Conservation (phyloP, 179 eudicot species). For the Patellifolia procumbens region DNA sequence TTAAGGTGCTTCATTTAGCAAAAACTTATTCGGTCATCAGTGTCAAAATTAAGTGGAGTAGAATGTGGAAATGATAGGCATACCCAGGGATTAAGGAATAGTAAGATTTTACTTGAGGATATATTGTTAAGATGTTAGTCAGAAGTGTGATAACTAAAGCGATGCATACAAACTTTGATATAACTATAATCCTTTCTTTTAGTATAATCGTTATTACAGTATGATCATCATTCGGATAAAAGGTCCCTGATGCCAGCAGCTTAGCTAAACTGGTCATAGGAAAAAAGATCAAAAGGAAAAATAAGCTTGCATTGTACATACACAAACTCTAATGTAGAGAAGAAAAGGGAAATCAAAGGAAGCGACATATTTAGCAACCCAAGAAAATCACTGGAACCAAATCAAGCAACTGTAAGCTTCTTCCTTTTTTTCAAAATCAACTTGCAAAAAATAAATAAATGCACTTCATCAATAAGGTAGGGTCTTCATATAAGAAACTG, state of each 20-base stretch:
- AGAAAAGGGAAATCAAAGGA: not conserved
- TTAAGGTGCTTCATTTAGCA: too few relatives aligned
- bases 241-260: conserved; percentile 4
- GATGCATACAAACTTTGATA: not conserved
- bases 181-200: not conserved
- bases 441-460: conserved; percentile 14
- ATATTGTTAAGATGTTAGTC: too few relatives aligned
- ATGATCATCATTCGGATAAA: not conserved
- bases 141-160: not conserved
- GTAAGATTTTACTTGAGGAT: too few relatives aligned
- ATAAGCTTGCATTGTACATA: not conserved
- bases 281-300: not conserved
- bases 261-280: conserved; percentile 3
- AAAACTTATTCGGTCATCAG: too few relatives aligned
- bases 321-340: not conserved
- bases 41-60: too few relatives aligned
- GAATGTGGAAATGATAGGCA: too few relatives aligned
- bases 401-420: not conserved
- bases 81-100: too few relatives aligned
- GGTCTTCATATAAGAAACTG: conserved; percentile 19
- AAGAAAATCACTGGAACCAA: conserved; percentile 1
- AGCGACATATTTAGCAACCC: not conserved
- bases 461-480: conserved; percentile 15
- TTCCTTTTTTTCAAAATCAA: not conserved
- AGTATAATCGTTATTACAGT: not conserved